Evolutionary conservation across 1,284 basidiomycete species (phyloP).

Genomic region (Cystobasidium sp.): DNA sequence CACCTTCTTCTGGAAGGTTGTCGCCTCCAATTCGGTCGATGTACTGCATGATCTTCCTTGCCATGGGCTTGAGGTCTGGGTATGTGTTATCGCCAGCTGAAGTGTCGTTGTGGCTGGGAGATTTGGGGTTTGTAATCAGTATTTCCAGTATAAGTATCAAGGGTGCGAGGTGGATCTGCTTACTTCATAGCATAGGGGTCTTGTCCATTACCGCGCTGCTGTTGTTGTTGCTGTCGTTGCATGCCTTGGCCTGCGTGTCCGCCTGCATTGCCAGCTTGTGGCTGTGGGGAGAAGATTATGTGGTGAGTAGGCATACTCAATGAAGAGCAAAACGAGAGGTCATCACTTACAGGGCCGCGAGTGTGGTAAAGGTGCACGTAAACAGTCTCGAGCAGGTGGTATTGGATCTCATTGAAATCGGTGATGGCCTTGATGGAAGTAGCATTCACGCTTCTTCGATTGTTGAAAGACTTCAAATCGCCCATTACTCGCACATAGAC

Average conservation of each 20-base stretch:
- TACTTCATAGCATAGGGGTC: constrained; percentile 40
- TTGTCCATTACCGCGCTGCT: constrained; percentile 25
- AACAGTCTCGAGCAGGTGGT: constrained; percentile 70
- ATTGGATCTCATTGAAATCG: constrained; percentile 80
- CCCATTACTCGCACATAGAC: constrained; percentile 85
- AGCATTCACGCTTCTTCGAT: constrained; percentile 80
- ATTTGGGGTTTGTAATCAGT: constrained; percentile 28
- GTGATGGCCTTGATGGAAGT: constrained; percentile 70
- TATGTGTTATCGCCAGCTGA: constrained; percentile 56
- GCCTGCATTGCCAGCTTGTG: constrained; percentile 1
- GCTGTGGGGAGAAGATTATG: neutral
- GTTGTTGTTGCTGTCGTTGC: constrained; percentile 17
- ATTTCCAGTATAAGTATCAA: neutral
- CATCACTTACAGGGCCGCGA: constrained; percentile 1
- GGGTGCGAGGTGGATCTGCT: constrained; percentile 18
- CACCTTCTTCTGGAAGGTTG: constrained; percentile 47
- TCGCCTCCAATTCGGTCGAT: constrained; percentile 23
- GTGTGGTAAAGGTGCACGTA: constrained; percentile 59
- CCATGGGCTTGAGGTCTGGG: constrained; percentile 65
- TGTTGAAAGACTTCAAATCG: constrained; percentile 82
- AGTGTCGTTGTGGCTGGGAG: constrained; percentile 35
- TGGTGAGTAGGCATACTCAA: neutral
- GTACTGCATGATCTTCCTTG: constrained; percentile 66
- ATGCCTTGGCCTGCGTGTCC: constrained; percentile 23
- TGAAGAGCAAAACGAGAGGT: constrained; percentile 5